A percentile compares a stretch with the other conserved stretches of the same genome.
These are phyloP conservation scores for Cochlearia excelsa DNA, from an alignment of 345 rosid species.

Conservation along the genomic window DNA sequence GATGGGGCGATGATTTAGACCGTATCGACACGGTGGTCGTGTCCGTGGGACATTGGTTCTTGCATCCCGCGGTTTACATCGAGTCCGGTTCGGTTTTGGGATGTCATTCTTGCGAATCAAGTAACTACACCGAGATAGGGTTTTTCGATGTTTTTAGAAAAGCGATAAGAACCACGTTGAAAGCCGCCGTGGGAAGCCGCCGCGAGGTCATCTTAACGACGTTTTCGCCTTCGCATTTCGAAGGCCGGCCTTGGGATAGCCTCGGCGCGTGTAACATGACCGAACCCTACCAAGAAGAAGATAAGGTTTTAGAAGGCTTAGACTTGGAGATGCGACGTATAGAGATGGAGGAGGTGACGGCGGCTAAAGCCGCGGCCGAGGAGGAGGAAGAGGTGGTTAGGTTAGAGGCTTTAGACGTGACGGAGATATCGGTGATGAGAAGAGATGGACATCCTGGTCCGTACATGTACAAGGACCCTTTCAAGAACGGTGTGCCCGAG, in stretches of 20 bases:
- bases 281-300: conserved; percentile 54
- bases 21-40: conserved; percentile 54
- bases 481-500: conserved; percentile 65
- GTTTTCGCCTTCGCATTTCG: conserved; percentile 90
- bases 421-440: conserved; percentile 63
- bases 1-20: conserved; percentile 67
- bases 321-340: conserved; percentile 63
- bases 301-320: conserved; percentile 69
- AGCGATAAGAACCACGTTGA: conserved; percentile 64
- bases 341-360: conserved; percentile 62
- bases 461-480: conserved; percentile 73
- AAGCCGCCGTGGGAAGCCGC: conserved; percentile 39
- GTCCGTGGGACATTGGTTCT: conserved; percentile 92
- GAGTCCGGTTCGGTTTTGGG: conserved; percentile 68
- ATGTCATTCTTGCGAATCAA: conserved; percentile 74
- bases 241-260: conserved; percentile 89
- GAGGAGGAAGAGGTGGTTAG: conserved; percentile 35
- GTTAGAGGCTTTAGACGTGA: conserved; percentile 71
- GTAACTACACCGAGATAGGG: conserved; percentile 73
- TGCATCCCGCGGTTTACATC: conserved; percentile 79
- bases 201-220: conserved; percentile 55
- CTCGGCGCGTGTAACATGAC: conserved; percentile 83
- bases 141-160: conserved; percentile 71
- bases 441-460: conserved; percentile 97
- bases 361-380: conserved; percentile 39